A percentile compares a stretch with the other conserved stretches of the same genome.
phyloP scores from a whole-genome alignment of 2,329 filamentous ascomycete species.

The Colletotrichum sp. region DNA sequence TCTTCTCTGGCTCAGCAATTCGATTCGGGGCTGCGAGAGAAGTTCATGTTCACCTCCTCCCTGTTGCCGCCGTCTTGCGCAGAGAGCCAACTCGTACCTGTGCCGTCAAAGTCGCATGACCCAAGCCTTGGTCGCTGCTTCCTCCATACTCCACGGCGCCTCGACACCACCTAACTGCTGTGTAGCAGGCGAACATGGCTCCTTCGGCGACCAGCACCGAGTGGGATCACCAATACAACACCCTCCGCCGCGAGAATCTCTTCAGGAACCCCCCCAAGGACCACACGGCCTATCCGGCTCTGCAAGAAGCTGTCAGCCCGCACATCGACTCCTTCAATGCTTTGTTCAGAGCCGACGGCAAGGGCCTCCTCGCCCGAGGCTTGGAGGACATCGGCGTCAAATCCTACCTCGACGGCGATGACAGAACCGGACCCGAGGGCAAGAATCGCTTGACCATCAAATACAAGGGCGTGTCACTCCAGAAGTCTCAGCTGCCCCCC shows the following conservation, averaged over 20 bases:
- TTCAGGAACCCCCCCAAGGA: slow-evolving; percentile 90
- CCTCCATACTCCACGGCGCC: background rate
- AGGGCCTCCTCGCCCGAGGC: slow-evolving; percentile 69
- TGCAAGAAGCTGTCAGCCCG: slow-evolving; percentile 85
- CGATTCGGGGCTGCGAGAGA: background rate
- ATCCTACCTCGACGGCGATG: slow-evolving; percentile 83
- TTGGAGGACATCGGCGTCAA: slow-evolving; percentile 90
- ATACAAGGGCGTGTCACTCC: slow-evolving; percentile 81
- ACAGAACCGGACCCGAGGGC: slow-evolving; percentile 58
- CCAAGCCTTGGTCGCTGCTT: background rate
- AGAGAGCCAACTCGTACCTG: background rate
- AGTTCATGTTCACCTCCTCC: background rate
- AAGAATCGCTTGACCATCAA: slow-evolving; percentile 80
- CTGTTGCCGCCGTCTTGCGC: background rate
- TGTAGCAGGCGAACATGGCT: slow-evolving; percentile 48
- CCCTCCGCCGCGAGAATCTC: slow-evolving; percentile 82
- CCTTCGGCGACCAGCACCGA: slow-evolving; percentile 65
- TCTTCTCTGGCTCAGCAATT: slow-evolving; percentile 1
- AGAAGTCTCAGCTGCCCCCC: slow-evolving; percentile 79
- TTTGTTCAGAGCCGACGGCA: slow-evolving; percentile 76
- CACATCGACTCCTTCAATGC: slow-evolving; percentile 97
- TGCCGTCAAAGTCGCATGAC: background rate
- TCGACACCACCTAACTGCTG: background rate
- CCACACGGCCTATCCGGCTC: slow-evolving; percentile 83
- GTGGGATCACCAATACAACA: slow-evolving; percentile 89